Evolutionary conservation across 202 grass and related monocot species (phyloP), one percentile per base, ranked within the genome.

Genomic region (Panicum virgatum): DNA sequence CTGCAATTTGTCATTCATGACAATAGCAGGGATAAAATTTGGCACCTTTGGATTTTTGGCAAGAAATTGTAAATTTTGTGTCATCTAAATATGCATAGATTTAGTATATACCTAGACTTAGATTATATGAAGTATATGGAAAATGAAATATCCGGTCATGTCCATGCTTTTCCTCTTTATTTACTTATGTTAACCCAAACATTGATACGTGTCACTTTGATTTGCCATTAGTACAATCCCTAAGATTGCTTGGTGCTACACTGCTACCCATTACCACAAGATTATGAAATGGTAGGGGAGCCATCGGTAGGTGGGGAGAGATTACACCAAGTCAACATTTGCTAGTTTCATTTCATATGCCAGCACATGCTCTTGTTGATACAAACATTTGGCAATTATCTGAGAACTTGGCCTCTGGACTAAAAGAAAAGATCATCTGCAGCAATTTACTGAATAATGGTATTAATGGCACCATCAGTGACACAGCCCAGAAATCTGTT

Each of bases 301-400:
- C 43, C 14, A 58, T n/a, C 6, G 0, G 18, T 57, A 4, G n/a
- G 47, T 74, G 27, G 9, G 38, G 27, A 66, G 58, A 85, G 32
- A 69, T 50, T 16, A 59, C 72, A 11, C 66, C 45, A 79, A 65
- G 38, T 53, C 47, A 80, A 26, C 47, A 68, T 68, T 29, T 58
- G 29, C 14, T 16, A 56, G 51, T 27, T 80, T 14, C 34, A 47
- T 66, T 84, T 76, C 39, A 59, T 60, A 59, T 59, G 18, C 9
- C 14, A 5, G 12, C n/a, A 22, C 6, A 29, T 63, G 20, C 61
- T 26, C 14, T 60, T 60, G n/a, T 62, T 14, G 30, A 23, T 23
- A 48, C 46, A 22, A 39, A 61, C 19, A 47, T 60, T 69, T 50
- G 43, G 19, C 11, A 84, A 37, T 69, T 60, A n/a, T 29, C 43